Percentiles rank a stretch among this genome's conserved stretches.
These are phyloP conservation scores for Osmanthus fragrans DNA, from an alignment of 257 asterid genomes.

Conservation along the genomic window DNA sequence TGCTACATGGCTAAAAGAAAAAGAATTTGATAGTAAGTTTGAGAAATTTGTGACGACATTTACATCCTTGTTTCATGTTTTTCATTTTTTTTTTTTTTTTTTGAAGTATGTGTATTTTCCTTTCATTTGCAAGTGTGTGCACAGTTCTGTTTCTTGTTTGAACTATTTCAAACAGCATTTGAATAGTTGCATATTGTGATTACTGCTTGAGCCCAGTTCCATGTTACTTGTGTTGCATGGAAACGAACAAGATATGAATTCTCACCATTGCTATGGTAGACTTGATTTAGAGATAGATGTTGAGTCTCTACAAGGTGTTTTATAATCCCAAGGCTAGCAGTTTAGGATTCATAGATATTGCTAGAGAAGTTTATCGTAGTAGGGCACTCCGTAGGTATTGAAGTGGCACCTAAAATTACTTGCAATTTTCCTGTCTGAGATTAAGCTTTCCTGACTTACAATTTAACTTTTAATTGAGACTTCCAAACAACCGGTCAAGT, in stretches of 20 bases:
- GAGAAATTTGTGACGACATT: not conserved
- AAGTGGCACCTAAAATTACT: too few relatives aligned
- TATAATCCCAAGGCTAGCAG: too few relatives aligned
- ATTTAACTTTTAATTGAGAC: not conserved
- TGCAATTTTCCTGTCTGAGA: not conserved
- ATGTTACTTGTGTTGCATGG: not conserved
- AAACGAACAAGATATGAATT: not conserved
- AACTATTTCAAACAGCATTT: not conserved
- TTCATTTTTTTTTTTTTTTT: not conserved
- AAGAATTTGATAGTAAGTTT: not conserved
- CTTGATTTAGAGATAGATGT: too few relatives aligned
- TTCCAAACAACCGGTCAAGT: not conserved
- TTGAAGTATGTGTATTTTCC: not conserved
- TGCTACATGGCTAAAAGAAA: not conserved
- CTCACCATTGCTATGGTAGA: too few relatives aligned
- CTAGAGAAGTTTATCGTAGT: too few relatives aligned
- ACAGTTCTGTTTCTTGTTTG: not conserved
- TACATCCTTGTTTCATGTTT: not conserved
- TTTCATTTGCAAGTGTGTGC: not conserved
- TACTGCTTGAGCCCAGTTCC: not conserved
- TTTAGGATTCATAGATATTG: too few relatives aligned
- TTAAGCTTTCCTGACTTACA: not conserved
- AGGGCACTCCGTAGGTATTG: too few relatives aligned
- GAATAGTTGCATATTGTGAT: not conserved
- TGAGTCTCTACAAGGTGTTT: too few relatives aligned